Evolutionary conservation across 2,329 filamentous ascomycete genomes (phyloP).

Genomic region (Paraphaeosphaeria sporulosa): DNA sequence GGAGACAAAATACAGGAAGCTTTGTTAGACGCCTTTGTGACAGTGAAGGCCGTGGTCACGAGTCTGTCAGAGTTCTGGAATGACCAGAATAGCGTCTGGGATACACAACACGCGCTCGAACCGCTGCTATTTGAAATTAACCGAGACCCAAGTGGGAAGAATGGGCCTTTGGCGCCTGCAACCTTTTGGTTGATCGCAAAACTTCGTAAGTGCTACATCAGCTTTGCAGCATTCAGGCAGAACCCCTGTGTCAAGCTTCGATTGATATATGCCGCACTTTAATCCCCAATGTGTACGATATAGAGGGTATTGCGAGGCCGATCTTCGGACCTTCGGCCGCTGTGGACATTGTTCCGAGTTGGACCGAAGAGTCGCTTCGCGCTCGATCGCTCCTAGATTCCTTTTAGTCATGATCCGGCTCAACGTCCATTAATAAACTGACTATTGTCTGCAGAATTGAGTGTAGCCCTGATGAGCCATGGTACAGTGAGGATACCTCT

Average conservation of each 20-base stretch:
- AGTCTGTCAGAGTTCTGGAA: constrained; percentile 23
- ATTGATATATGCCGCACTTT: not conserved
- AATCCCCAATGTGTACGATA: not conserved
- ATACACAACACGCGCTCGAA: constrained; percentile 10
- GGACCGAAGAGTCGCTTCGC: not conserved
- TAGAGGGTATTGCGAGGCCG: not conserved
- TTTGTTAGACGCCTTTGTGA: constrained; percentile 15
- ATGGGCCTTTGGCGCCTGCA: constrained; percentile 13
- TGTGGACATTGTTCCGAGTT: not conserved
- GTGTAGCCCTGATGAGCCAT: constrained; percentile 22
- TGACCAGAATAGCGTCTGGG: not conserved
- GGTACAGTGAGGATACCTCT: constrained; percentile 19
- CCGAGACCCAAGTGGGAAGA: not conserved
- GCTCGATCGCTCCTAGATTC: not conserved
- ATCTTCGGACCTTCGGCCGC: not conserved
- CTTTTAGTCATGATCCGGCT: not conserved
- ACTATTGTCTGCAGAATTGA: constrained; percentile 23
- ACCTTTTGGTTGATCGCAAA: constrained; percentile 30
- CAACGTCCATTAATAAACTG: not conserved
- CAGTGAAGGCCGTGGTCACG: constrained; percentile 10
- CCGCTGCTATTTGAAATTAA: constrained; percentile 16
- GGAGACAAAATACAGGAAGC: constrained; percentile 20
- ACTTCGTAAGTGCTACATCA: constrained; percentile 21
- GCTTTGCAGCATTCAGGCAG: not conserved
- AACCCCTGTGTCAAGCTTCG: not conserved